Evolutionary conservation across 75 land plant genomes (phyloP), one percentile per base, ranked within the genome.

Genomic region (Selaginella tamariscina): DNA sequence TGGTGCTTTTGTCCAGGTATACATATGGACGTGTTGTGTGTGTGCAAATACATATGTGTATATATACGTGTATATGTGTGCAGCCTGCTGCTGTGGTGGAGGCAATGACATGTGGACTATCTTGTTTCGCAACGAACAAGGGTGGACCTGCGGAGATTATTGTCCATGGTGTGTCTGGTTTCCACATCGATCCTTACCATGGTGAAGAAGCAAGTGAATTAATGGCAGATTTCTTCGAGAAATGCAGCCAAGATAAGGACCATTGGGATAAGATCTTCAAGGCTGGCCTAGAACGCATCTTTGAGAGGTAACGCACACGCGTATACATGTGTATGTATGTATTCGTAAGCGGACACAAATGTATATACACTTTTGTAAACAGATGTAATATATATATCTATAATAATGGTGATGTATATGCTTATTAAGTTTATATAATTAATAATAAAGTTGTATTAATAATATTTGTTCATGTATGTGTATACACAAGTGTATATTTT

Each of bases 121-220:
- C 86, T 1, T 75, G 85, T 2, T 83, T 83, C 57, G 86, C 85
- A 27, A 83, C 86, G 0, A 44, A 59, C 23, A 62, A 83, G 26
- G 86, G 86, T 54, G 86, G 86, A 2, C 86, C 86, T 8, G 85
- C 81, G 29, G 86, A 83, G 76, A 83, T 83, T 30, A 81, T 83
- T 27, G 81, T 82, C 27, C 30, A 83, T 71, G 79, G 80, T 20
- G 74, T 70, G 0, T 83, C 86, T 9, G 86, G 86, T 55, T 83
- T 83, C 32, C 86, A 83, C 33, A 83, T 83, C 32, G 86, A 83
- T 65, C 86, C 86, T 0, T 78, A 82, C 54, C 69, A 75, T 8
- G 79, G 70, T 0, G 85, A 75, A 5, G 55, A 67, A 2, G 70
- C 74, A 32, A 72, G 74, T 29, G 65, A 33, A 0, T 31, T 67